Base-by-base conservation (phyloP, 1,139 yeast species). In the Nakaseomyces bracarensis region DNA sequence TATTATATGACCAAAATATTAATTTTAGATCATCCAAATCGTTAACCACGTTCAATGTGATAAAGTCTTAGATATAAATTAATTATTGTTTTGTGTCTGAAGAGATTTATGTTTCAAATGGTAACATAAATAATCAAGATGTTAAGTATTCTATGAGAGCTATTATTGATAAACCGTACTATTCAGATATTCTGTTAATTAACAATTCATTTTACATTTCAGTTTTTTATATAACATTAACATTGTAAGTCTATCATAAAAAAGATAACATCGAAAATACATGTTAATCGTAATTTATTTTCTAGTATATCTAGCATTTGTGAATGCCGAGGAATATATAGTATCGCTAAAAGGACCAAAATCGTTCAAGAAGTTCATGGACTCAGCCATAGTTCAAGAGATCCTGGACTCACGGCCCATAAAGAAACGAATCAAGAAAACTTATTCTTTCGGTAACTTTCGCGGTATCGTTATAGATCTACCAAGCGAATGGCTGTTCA, bases 401-500 rank as follows among this genome's bases (percentile, higher is more conserved):
- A 25, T 43, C 46, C 14, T 30, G 53, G 33, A 47, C 44, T 33
- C 36, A 7, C 43, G 46, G 7, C 44, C 49, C 18, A 39, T 53
- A 5, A 48, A 48, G 22, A 43, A 47, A 9, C 48, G 47, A 21
- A 51, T 48, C 33, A 72, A 43, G 70, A 72, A 30, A 58, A 66
- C 35, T 64, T 77, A 48, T 60, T 69, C 55, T 52, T 75, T 82
- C 51, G 89, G 87, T 0, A 68, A 69, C 16, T 79, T 80, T 53
- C 74, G 72, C 49, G 87, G 82, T 0, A 74, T 82, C 50, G 67
- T 76, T 0, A 85, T 84, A 0, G 70, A 74, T 33, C 75, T 82
- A 52, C 64, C 79, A 4, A 58, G 66, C 16, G 72, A 68, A 3
- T 61, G 36, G 36, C 26, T 20, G 26, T 20, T 33, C 26, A 33